A percentile compares a stretch with the other conserved stretches of the same genome.
Evolutionary conservation across 73 alveolate genomes (phyloP).

Genomic region (Stentor roeselii): DNA sequence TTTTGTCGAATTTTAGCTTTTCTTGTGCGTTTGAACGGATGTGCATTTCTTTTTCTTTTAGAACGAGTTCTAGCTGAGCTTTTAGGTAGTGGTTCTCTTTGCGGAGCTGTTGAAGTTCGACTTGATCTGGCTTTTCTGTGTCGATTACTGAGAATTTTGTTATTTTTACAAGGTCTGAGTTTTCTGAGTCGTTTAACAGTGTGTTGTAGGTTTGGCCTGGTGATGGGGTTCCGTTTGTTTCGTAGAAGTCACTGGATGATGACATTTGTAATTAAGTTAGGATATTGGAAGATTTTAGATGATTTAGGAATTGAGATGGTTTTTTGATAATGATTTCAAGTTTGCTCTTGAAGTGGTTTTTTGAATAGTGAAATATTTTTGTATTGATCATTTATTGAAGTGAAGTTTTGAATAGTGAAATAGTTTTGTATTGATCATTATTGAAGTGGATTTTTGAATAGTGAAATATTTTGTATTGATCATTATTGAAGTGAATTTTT

Average conservation of each 20-base stretch:
- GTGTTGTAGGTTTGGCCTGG: neutral
- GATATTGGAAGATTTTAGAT: too few species aligned
- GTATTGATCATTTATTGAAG: too few species aligned
- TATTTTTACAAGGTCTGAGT: neutral
- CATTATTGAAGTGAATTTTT: too few species aligned
- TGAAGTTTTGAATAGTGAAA: too few species aligned
- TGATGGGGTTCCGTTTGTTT: neutral
- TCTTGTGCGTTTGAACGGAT: neutral
- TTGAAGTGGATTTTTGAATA: too few species aligned
- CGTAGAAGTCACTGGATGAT: neutral
- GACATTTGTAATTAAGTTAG: too few species aligned
- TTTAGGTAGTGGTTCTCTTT: neutral
- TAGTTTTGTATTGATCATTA: too few species aligned
- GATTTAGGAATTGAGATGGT: too few species aligned
- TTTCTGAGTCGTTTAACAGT: neutral
- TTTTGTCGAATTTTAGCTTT: neutral
- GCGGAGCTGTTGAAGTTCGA: neutral
- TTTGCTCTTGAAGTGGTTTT: too few species aligned
- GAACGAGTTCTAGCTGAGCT: neutral
- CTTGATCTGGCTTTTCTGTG: neutral
- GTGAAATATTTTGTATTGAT: too few species aligned
- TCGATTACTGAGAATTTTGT: neutral
- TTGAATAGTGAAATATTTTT: too few species aligned
- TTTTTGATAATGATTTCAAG: too few species aligned
- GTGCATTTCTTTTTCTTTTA: conserved; percentile 27